phyloP scores from a whole-genome alignment of 169 alveolate genomes.

The Cryptosporidium viatorum region DNA sequence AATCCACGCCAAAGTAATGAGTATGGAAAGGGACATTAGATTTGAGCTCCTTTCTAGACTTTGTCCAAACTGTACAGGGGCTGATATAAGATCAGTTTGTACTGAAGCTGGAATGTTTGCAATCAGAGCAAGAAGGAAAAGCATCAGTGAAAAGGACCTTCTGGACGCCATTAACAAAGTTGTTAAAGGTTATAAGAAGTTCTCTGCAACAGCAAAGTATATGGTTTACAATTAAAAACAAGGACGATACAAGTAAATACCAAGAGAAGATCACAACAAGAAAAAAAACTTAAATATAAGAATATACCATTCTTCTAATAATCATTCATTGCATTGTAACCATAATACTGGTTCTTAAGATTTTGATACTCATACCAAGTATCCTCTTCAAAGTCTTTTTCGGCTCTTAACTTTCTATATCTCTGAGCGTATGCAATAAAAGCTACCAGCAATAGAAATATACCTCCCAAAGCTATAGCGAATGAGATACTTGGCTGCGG shows the following conservation, averaged over 20 bases:
- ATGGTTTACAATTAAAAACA: slow-evolving; percentile 94
- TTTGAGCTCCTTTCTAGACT: slow-evolving; percentile 97
- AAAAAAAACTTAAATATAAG: neutral
- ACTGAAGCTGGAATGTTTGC: slow-evolving; percentile 99
- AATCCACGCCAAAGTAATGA: slow-evolving; percentile 97
- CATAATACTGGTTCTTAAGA: slow-evolving; percentile 60
- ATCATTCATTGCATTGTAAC: slow-evolving; percentile 26
- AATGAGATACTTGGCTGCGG: slow-evolving; percentile 68
- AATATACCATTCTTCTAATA: neutral
- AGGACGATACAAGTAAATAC: neutral
- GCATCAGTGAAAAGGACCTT: slow-evolving; percentile 95
- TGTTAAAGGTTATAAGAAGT: slow-evolving; percentile 96
- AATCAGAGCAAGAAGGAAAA: slow-evolving; percentile 98
- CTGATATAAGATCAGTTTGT: slow-evolving; percentile 98
- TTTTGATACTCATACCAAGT: slow-evolving; percentile 70
- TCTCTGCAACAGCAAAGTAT: slow-evolving; percentile 98
- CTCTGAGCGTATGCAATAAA: slow-evolving; percentile 70
- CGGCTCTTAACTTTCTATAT: slow-evolving; percentile 63
- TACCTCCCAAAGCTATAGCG: slow-evolving; percentile 62
- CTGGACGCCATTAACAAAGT: slow-evolving; percentile 97
- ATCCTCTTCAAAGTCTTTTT: slow-evolving; percentile 71
- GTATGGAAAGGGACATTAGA: slow-evolving; percentile 94
- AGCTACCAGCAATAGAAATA: slow-evolving; percentile 59
- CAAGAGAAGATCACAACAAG: neutral
- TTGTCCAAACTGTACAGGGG: slow-evolving; percentile 98